phyloP scores from a whole-genome alignment of 352 stramenopile species.

The Phytophthora pinifolia region DNA sequence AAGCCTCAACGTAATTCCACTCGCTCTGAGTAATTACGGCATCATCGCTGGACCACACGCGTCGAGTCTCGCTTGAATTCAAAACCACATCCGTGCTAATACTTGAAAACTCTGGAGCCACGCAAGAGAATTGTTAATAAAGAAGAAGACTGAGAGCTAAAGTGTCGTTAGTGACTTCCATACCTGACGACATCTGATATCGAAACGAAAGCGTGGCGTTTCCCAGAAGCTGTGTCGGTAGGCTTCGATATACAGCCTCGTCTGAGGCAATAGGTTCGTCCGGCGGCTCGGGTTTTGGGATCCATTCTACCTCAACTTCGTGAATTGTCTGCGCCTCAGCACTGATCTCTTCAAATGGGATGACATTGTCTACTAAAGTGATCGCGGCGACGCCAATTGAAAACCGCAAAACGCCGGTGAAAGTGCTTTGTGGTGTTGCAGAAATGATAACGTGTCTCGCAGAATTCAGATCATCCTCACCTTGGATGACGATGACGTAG shows the following conservation, averaged over 20 bases:
- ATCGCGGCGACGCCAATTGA: slow-evolving; percentile 20
- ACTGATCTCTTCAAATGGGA: slow-evolving; percentile 18
- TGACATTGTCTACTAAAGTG: not conserved
- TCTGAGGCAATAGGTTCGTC: slow-evolving; percentile 2
- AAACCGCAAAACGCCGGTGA: slow-evolving; percentile 28
- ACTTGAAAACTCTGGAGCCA: slow-evolving; percentile 35
- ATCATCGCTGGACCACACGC: slow-evolving; percentile 41
- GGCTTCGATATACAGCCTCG: slow-evolving; percentile 32
- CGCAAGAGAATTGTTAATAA: not conserved
- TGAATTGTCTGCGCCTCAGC: slow-evolving; percentile 13
- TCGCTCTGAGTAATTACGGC: slow-evolving; percentile 3
- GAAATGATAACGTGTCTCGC: slow-evolving; percentile 19
- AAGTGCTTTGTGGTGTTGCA: slow-evolving; percentile 18
- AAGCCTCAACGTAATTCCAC: slow-evolving; percentile 33
- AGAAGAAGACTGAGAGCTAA: not conserved
- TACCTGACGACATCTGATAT: slow-evolving; percentile 44
- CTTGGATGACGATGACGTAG: slow-evolving; percentile 17
- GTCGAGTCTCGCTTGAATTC: slow-evolving; percentile 19
- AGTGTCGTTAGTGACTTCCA: not conserved
- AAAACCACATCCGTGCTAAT: slow-evolving; percentile 38
- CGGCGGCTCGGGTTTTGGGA: slow-evolving; percentile 8
- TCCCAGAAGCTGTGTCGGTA: slow-evolving; percentile 18
- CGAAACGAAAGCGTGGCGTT: slow-evolving; percentile 32
- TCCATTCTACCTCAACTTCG: slow-evolving; percentile 34
- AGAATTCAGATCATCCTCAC: slow-evolving; percentile 8